These are phyloP conservation scores for Penicillium frequentans DNA, from an alignment of 2,329 filamentous ascomycete species.

Conservation along the genomic window DNA sequence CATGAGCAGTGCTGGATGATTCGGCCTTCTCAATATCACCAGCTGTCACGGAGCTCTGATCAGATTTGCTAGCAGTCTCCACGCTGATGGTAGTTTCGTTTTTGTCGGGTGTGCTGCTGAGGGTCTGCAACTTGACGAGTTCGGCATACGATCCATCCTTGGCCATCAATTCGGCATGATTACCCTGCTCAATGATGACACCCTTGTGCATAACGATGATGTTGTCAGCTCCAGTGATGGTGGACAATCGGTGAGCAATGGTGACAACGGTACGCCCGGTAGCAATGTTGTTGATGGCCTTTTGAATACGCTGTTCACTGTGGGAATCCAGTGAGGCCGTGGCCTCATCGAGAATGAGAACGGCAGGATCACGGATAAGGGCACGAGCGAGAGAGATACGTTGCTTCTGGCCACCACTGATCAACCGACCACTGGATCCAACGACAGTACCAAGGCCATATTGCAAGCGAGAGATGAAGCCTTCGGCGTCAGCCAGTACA, in stretches of 20 bases:
- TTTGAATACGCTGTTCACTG: conserved; percentile 54
- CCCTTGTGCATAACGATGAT: conserved; percentile 57
- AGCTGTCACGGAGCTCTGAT: conserved; percentile 27
- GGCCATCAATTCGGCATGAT: conserved; percentile 53
- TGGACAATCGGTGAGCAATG: conserved; percentile 62
- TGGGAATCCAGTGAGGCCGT: conserved; percentile 60
- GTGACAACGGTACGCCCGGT: conserved; percentile 68
- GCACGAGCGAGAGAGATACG: conserved; percentile 78
- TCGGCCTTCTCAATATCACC: conserved; percentile 21
- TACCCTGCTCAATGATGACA: conserved; percentile 52
- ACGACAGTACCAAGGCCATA: conserved; percentile 68
- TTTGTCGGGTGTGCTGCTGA: conserved; percentile 50
- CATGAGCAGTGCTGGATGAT: conserved; percentile 3
- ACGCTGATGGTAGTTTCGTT: conserved; percentile 52
- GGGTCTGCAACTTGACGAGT: conserved; percentile 42
- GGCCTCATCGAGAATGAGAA: conserved; percentile 82
- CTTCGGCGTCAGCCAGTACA: conserved; percentile 58
- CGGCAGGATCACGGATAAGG: conserved; percentile 65
- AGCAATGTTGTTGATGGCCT: conserved; percentile 55
- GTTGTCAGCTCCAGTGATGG: conserved; percentile 57
- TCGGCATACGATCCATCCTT: conserved; percentile 36
- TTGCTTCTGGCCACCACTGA: conserved; percentile 82
- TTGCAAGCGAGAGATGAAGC: conserved; percentile 21
- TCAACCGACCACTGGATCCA: conserved; percentile 69
- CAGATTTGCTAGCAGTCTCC: conserved; percentile 29